A percentile compares a stretch with the other conserved stretches of the same genome.
Evolutionary conservation across 768 basidiomycete genomes (phyloP).

Genomic region (Boletus reticuloceps): DNA sequence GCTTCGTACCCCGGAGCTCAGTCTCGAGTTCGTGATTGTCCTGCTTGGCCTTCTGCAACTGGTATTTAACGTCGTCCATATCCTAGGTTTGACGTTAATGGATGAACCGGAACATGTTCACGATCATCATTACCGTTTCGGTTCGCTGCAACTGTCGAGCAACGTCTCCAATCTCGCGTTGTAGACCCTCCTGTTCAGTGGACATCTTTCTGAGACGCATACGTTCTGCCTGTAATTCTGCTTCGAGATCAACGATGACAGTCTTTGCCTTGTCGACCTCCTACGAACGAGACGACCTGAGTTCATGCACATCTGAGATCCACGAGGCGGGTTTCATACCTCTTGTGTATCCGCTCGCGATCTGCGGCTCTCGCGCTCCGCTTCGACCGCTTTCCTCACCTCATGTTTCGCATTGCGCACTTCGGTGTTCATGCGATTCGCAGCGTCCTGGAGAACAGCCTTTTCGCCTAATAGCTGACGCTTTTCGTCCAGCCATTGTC

Average conservation of each 20-base stretch:
- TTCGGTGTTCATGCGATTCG: conserved; percentile 62
- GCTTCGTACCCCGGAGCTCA: conserved; percentile 64
- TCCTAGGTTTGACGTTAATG: conserved; percentile 46
- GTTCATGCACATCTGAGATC: neutral
- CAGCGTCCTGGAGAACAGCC: conserved; percentile 66
- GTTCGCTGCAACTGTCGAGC: conserved; percentile 64
- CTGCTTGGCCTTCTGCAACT: conserved; percentile 66
- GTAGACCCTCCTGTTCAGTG: conserved; percentile 59
- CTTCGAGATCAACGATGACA: conserved; percentile 67
- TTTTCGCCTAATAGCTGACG: conserved; percentile 65
- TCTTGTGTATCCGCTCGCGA: conserved; percentile 51
- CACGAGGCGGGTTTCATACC: conserved; percentile 35
- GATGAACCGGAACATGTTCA: neutral
- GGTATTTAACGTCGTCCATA: conserved; percentile 72
- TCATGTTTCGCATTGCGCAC: conserved; percentile 59
- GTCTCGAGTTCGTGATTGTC: conserved; percentile 72
- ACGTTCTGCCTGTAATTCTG: conserved; percentile 69
- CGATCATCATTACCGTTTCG: conserved; percentile 50
- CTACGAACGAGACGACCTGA: conserved; percentile 33
- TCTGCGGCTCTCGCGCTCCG: conserved; percentile 47
- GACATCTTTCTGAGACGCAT: conserved; percentile 59
- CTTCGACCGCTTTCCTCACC: conserved; percentile 50
- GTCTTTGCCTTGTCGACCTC: conserved; percentile 68
- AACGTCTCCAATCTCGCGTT: conserved; percentile 65
- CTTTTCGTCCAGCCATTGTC: conserved; percentile 69